Evolutionary conservation across 148 eudicot species (phyloP).

Genomic region (Silene uniflora): DNA sequence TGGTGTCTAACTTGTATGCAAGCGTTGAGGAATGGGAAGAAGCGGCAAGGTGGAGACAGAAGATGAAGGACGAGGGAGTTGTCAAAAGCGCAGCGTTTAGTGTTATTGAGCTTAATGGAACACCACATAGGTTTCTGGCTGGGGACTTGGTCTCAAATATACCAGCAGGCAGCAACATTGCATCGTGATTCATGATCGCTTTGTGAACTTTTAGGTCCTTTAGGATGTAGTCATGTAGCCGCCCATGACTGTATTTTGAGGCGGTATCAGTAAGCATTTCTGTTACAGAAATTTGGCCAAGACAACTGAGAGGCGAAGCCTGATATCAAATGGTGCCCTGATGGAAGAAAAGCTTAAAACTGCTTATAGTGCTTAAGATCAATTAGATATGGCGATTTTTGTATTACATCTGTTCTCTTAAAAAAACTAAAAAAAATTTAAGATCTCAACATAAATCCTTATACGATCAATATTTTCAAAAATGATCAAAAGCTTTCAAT

Average conservation of each 20-base stretch:
- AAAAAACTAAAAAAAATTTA: no score
- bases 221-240: background rate
- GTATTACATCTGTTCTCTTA: no score
- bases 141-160: constrained; percentile 29
- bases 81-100: constrained; percentile 52
- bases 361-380: no score
- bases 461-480: no score
- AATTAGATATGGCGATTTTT: no score
- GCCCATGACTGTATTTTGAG: background rate
- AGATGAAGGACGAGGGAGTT: constrained; percentile 44
- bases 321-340: no score
- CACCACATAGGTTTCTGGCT: constrained; percentile 36
- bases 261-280: background rate
- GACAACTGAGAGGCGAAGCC: no score
- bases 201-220: no score
- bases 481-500: no score
- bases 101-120: constrained; percentile 40
- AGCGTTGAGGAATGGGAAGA: constrained; percentile 47
- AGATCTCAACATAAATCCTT: no score
- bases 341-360: no score
- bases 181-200: background rate
- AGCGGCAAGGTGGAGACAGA: constrained; percentile 37
- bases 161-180: background rate
- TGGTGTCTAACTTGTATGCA: constrained; percentile 50
- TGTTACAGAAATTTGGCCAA: no score